phyloP scores from a whole-genome alignment of 2,329 filamentous ascomycete species.

The Ophiostoma himal-ulmi region DNA sequence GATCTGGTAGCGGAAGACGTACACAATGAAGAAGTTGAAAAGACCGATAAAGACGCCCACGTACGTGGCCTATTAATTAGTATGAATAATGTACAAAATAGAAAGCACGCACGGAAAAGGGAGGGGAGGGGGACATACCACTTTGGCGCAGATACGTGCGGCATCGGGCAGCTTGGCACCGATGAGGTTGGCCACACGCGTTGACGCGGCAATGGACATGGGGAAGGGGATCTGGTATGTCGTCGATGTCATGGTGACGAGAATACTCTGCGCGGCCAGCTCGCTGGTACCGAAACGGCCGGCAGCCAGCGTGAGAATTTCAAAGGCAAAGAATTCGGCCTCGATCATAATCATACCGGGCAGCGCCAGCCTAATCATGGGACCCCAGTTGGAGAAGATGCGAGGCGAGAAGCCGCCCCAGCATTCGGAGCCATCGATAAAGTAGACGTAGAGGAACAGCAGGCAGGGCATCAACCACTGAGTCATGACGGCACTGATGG shows the following conservation, averaged over 20 bases:
- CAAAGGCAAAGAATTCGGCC: conserved; percentile 89
- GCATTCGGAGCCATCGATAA: conserved; percentile 65
- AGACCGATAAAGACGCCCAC: conserved; percentile 66
- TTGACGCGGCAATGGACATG: conserved; percentile 79
- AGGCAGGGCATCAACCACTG: conserved; percentile 68
- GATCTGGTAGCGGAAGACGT: conserved; percentile 63
- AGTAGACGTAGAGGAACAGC: conserved; percentile 68
- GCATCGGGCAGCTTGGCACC: conserved; percentile 77
- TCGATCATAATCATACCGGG: conserved; percentile 92
- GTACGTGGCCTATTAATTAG: conserved; percentile 44
- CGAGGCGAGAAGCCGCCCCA: conserved; percentile 73
- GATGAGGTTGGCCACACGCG: conserved; percentile 85
- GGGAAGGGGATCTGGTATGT: conserved; percentile 92
- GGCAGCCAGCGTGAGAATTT: conserved; percentile 77
- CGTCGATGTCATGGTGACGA: conserved; percentile 70
- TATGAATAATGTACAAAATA: conserved; percentile 25
- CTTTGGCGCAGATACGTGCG: conserved; percentile 72
- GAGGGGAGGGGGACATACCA: conserved; percentile 35
- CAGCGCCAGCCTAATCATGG: conserved; percentile 81
- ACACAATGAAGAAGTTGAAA: conserved; percentile 69
- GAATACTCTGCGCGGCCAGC: conserved; percentile 81
- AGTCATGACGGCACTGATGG: conserved; percentile 68
- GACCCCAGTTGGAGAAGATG: conserved; percentile 68
- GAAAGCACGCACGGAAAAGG: neutral
- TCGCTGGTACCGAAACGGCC: conserved; percentile 73